Evolutionary conservation across 2,329 filamentous ascomycete species (phyloP).

Genomic region (Clarireedia hainanense): DNA sequence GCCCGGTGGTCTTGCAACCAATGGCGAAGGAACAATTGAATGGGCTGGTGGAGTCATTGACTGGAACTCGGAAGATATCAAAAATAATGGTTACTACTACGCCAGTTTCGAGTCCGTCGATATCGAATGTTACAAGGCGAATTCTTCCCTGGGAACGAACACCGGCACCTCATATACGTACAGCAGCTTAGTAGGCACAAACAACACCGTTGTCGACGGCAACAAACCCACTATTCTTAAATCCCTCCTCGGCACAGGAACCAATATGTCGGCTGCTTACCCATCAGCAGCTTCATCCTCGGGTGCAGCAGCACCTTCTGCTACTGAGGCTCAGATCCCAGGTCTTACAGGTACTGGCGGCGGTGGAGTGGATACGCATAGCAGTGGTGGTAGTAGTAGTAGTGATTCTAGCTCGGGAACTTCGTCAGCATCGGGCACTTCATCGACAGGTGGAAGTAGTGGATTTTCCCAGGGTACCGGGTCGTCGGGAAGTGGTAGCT

Average conservation of each 20-base stretch:
- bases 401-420: constrained; percentile 9
- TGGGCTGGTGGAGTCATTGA: constrained; percentile 91
- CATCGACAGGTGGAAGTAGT: constrained; percentile 19
- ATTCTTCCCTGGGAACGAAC: constrained; percentile 55
- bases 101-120: constrained; percentile 68
- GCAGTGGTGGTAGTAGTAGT: constrained; percentile 7
- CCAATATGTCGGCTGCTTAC: constrained; percentile 54
- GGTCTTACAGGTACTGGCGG: constrained; percentile 44
- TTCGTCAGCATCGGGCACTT: constrained; percentile 10
- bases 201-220: constrained; percentile 69
- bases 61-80: constrained; percentile 77
- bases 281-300: constrained; percentile 30
- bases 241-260: constrained; percentile 73
- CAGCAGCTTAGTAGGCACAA: constrained; percentile 55
- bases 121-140: constrained; percentile 76
- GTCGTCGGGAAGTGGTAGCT: constrained; percentile 10
- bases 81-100: constrained; percentile 81
- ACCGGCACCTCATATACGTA: constrained; percentile 70
- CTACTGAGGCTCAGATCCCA: constrained; percentile 40
- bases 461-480: constrained; percentile 28
- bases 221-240: constrained; percentile 68
- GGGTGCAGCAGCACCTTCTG: constrained; percentile 19
- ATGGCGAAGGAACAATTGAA: constrained; percentile 74
- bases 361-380: constrained; percentile 1
- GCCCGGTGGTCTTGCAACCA: constrained; percentile 77